Evolutionary conservation across 192 early-diverging fungal species (phyloP).

Genomic region (Coemansia sp.): DNA sequence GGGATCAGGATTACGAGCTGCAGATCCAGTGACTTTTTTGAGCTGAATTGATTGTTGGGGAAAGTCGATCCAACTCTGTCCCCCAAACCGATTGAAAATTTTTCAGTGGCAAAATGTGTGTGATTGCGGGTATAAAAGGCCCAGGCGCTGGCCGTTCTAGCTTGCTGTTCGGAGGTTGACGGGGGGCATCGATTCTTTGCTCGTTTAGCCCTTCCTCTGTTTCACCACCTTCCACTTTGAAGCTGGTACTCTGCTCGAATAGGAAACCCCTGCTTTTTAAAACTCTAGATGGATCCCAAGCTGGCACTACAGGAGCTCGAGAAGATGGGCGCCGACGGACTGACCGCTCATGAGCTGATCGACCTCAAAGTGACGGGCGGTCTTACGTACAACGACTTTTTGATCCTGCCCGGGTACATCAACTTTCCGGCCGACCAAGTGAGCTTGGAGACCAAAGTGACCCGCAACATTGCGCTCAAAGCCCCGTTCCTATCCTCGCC

Average conservation of each 20-base stretch:
- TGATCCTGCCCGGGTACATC: constrained; percentile 95
- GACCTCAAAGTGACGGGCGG: constrained; percentile 79
- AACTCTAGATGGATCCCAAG: constrained; percentile 36
- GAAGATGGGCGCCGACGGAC: constrained; percentile 69
- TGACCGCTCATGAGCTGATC: constrained; percentile 80
- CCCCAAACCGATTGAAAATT: constrained; percentile 14
- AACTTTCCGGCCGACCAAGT: constrained; percentile 84
- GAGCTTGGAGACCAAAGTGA: constrained; percentile 80
- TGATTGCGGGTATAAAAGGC: constrained; percentile 23
- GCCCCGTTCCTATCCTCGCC: constrained; percentile 93
- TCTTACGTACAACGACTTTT: constrained; percentile 98
- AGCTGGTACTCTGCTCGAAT: not conserved
- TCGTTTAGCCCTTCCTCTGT: constrained; percentile 29
- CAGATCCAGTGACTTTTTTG: not conserved
- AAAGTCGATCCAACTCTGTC: not conserved
- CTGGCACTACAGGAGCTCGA: constrained; percentile 47
- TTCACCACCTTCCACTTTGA: not conserved
- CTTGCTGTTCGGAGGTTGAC: constrained; percentile 2
- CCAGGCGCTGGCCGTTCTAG: not conserved
- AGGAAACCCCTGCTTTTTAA: not conserved
- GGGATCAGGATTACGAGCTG: too few relatives aligned
- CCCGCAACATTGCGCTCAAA: constrained; percentile 86
- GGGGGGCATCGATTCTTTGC: constrained; percentile 42
- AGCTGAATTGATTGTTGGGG: not conserved
- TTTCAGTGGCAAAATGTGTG: not conserved